Base-by-base conservation (phyloP, 768 basidiomycete genomes). In the Pulveroboletus sp. region DNA sequence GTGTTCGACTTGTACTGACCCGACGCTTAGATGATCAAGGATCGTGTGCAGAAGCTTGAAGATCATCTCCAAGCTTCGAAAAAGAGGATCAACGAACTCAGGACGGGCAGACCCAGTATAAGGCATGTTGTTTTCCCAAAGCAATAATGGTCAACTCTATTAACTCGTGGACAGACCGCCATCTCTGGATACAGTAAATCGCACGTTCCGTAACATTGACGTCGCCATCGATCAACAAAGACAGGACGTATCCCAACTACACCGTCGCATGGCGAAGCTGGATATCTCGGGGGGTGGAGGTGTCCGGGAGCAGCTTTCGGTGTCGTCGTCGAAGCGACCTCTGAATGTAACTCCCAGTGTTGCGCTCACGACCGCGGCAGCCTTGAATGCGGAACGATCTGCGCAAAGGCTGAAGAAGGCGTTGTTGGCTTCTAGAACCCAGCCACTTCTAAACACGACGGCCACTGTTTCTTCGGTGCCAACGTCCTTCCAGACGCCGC, bases 191-290 rank as follows among this genome's bases (percentile, higher is more conserved):
- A 85, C 87, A 1, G 80, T 95, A 63, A 83, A 76, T 57, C 80
- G 89, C 27, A 87, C 90, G 0, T 86, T 89, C 59, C 81, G 86
- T 35, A 93, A 94, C 64, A 90, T 96, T 58, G 86, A 91, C 47
- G 63, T 81, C 17, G 81, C 82, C 1, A 76, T 90, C 52, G 73
- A 74, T 32, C 81, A 85, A 55, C 83, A 86, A 64, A 70, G 73
- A 2, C 70, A 71, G 24, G 79, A 83, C 9, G 65, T 90, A 23
- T 68, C 74, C 3, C 61, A 65, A 2, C 74, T 90, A 27, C 66
- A 75, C 2, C 62, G 71, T n/a, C 77, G 83, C 30, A 65, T 87
- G 17, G 59, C 74, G 13, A 78, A 75, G 49, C 65, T 89, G 39
- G 69, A 80, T 41, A 52, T 82, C 10, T 55, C 60, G 1, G 53